A percentile compares a stretch with the other conserved stretches of the same genome.
These are phyloP conservation scores for Citrus mangshanensis DNA, from an alignment of 345 rosid species.

Conservation along the genomic window DNA sequence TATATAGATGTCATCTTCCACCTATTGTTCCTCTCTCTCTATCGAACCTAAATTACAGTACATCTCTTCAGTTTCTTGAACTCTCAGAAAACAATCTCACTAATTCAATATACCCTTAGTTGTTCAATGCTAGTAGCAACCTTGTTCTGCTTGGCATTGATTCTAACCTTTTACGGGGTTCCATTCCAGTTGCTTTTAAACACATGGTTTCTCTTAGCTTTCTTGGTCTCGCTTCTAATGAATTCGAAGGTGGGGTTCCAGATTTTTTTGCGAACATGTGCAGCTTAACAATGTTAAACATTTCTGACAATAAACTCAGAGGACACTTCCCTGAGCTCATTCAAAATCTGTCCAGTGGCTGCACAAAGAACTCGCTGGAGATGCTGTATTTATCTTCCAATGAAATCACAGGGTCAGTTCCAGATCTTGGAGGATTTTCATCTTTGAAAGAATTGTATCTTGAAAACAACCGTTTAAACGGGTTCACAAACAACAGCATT, in stretches of 20 bases:
- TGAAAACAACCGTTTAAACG: not conserved
- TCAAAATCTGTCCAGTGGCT: conserved; percentile 6
- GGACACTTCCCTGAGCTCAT: not conserved
- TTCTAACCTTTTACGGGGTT: not conserved
- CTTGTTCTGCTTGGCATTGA: conserved; percentile 8
- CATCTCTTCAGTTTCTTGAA: not conserved
- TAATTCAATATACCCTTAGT: not conserved
- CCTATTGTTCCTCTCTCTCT: not conserved
- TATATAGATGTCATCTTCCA: not conserved
- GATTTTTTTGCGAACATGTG: not conserved
- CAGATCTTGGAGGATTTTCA: not conserved
- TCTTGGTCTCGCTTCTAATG: not conserved
- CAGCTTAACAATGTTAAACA: not conserved
- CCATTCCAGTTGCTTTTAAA: not conserved
- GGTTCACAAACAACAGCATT: not conserved
- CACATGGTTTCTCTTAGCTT: not conserved
- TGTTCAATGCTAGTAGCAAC: conserved; percentile 1
- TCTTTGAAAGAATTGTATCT: not conserved
- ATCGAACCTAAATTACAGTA: not conserved
- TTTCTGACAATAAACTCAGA: not conserved
- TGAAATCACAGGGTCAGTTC: conserved; percentile 15
- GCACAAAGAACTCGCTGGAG: conserved; percentile 7
- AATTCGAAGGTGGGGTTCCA: not conserved
- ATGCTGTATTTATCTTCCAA: not conserved
- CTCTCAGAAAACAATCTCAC: not conserved